Evolutionary conservation across 1,139 yeast genomes (phyloP), one percentile per base, ranked within the genome.

Genomic region (Blastobotrys serpentis): DNA sequence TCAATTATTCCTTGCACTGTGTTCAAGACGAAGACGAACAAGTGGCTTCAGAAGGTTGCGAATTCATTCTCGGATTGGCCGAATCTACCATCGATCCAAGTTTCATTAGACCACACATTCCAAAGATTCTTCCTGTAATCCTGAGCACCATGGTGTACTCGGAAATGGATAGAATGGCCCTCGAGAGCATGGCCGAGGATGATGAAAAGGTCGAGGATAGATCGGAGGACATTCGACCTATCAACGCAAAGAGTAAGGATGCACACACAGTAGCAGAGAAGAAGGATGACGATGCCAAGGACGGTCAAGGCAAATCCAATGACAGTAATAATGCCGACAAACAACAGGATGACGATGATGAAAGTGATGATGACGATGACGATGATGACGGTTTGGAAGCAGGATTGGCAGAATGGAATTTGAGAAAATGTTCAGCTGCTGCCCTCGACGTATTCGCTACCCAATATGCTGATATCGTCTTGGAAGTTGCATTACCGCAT

Each of bases 371-470:
- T 32, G 79, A 75, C 23, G 79, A 75, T 4, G 85, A 79, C 11
- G 86, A 81, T 41, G 90, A 82, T 26, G 84, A 44, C 22, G 90
- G 82, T 42, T 81, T 76, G 46, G 86, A 77, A 53, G 75, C 71
- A 47, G 81, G 77, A 32, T 71, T 81, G 38, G 81, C 81, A 43
- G 90, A 83, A 58, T 92, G 98, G 98, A 88, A 84, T 60, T 70
- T 92, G 52, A 77, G 98, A 63, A 92, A 90, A 67, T 90, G 98
- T 66, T 77, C 96, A 3, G 98, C 98, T 4, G 95, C 97, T 2
- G 84, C 97, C 0, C 74, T 92, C 43, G 98, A 92, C 65, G 78
- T 84, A 1, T 72, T 92, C 52, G 85, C 97, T 0, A 74, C 82
- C 22, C 74, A 76, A 46, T 75, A 78, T 52, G 92, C 97, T 0